Evolutionary conservation across 208 protist genomes (phyloP).

Genomic region (Angomonas desouzai): DNA sequence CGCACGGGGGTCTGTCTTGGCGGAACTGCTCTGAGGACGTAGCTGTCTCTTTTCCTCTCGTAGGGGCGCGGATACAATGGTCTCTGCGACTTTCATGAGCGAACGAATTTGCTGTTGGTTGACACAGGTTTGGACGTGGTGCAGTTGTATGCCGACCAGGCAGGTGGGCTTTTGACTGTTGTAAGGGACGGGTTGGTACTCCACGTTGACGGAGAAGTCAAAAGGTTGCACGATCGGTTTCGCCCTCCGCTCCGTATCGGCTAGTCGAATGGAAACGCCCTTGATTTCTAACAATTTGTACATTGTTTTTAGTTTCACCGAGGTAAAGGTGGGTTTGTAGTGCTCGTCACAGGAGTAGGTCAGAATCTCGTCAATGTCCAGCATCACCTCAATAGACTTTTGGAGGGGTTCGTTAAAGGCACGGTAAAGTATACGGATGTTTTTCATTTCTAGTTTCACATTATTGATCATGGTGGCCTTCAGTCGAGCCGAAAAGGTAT

Average conservation of each 20-base stretch:
- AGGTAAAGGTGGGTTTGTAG: conserved; percentile 44
- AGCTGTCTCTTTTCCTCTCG: conserved; percentile 33
- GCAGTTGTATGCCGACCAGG: conserved; percentile 20
- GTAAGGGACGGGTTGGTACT: conserved; percentile 48
- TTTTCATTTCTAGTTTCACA: conserved; percentile 49
- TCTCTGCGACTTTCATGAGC: conserved; percentile 16
- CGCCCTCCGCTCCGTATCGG: background rate
- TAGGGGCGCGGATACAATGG: conserved; percentile 17
- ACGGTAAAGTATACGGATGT: conserved; percentile 51
- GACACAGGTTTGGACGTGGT: conserved; percentile 17
- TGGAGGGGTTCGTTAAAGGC: background rate
- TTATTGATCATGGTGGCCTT: conserved; percentile 79
- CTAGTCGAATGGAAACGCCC: conserved; percentile 33
- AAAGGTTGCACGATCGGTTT: conserved; percentile 20
- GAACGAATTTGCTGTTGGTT: conserved; percentile 15
- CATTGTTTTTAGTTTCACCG: conserved; percentile 29
- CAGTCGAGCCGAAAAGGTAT: conserved; percentile 69
- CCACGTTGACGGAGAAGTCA: conserved; percentile 23
- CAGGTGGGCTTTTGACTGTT: conserved; percentile 23
- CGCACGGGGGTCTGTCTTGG: conserved; percentile 29
- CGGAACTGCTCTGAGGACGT: conserved; percentile 23
- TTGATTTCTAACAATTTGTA: conserved; percentile 50
- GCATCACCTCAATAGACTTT: background rate
- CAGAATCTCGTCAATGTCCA: conserved; percentile 34
- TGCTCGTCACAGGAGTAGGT: conserved; percentile 54